Conservation (phyloP, 75 land plant genomes). For the Cryptomeria japonica region DNA sequence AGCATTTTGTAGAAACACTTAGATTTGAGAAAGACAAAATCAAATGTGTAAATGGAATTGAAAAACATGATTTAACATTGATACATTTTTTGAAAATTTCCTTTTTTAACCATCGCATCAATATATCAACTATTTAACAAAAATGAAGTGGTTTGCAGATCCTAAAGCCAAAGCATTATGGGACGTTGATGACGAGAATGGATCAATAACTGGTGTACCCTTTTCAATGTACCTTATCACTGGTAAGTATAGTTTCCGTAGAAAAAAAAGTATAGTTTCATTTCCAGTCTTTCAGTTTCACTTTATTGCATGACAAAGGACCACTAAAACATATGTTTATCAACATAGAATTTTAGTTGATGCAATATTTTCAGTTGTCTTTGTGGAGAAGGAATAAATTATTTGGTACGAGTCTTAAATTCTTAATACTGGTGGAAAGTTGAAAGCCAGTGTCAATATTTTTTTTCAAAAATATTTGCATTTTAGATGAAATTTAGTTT, state of each 20-base stretch:
- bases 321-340: background rate
- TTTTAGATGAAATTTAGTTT: no score
- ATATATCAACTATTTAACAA: background rate
- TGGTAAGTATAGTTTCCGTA: constrained; percentile 36
- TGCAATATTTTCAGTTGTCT: background rate
- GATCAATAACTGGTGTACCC: constrained; percentile 70
- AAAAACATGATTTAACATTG: background rate
- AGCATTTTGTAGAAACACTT: background rate
- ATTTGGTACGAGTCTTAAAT: background rate
- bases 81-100: constrained; percentile 2
- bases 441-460: background rate
- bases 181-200: constrained; percentile 86
- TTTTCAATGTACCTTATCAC: constrained; percentile 83
- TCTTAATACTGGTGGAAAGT: background rate
- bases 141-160: constrained; percentile 31
- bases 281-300: background rate
- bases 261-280: no score
- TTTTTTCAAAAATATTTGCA: background rate
- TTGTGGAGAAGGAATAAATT: background rate
- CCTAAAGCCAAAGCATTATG: constrained; percentile 60
- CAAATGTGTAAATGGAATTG: background rate
- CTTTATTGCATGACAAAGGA: background rate
- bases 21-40: background rate
- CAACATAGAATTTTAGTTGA: background rate
- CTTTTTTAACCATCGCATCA: background rate